phyloP scores from a whole-genome alignment of 73 alveolate genomes.

The Paramecium bursaria region DNA sequence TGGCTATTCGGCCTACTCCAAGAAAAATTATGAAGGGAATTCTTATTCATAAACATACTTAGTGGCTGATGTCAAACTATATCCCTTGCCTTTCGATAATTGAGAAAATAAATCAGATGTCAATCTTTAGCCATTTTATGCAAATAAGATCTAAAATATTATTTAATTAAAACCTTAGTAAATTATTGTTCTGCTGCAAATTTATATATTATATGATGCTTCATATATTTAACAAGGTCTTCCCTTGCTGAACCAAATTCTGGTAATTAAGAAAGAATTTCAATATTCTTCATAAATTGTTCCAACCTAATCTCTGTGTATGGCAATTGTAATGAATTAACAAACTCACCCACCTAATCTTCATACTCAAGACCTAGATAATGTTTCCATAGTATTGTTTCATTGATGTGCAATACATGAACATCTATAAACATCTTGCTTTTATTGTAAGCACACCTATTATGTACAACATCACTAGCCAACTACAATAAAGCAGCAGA shows the following conservation, averaged over 20 bases:
- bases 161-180: not conserved
- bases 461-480: conserved; percentile 52
- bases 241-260: conserved; percentile 31
- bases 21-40: not conserved
- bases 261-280: not conserved
- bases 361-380: too few relatives aligned
- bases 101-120: conserved; percentile 25
- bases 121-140: conserved; percentile 45
- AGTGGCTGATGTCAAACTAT: conserved; percentile 16
- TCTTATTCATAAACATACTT: not conserved
- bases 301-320: not conserved
- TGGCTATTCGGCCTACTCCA: not conserved
- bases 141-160: conserved; percentile 17
- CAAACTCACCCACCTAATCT: too few relatives aligned
- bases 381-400: not conserved
- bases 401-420: conserved; percentile 9
- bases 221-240: not conserved
- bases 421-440: conserved; percentile 24
- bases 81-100: conserved; percentile 35
- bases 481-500: conserved; percentile 9
- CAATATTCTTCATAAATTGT: not conserved
- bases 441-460: conserved; percentile 19
- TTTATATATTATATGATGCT: not conserved
- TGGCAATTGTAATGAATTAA: too few relatives aligned
- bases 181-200: conserved; percentile 20